Evolutionary conservation across 2,329 filamentous ascomycete species (phyloP), one percentile per base, ranked within the genome.

Genomic region (Byssochlamys sp.): DNA sequence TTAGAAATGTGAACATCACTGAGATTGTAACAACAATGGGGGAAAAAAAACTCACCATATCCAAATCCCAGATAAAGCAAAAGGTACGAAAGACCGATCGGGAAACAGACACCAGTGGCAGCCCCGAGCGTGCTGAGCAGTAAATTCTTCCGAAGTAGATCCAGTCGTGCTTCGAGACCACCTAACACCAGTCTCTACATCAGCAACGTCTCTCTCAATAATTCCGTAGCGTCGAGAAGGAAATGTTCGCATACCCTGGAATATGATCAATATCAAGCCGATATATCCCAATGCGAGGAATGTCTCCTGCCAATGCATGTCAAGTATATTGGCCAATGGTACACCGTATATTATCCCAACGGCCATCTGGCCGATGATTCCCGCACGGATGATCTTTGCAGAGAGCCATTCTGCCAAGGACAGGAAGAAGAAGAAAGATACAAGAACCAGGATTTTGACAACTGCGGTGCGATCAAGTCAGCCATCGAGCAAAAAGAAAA

Each of bases 211-310:
- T n/a, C 14, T 45, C 35, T 4, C 14, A 45, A 45, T 19, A 19
- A 7, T 4, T 6, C 12, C 14, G 11, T 11, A n/a, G 54, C 28
- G 4, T 29, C 4, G 7, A 29, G 28, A 7, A 4, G 4, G 28
- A 52, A 55, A 12, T 4, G 31, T 52, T n/a, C 14, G 33, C 56
- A 27, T 39, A 69, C 69, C 69, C 61, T 80, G 76, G 57, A 80
- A 80, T 48, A 80, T 79, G 57, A 80, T 78, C 45, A 80, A 63
- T 52, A 80, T 75, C 51, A 80, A 64, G 1, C 78, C 78, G 19
- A 80, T 66, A 62, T 80, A 80, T 24, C 78, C 78, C 25, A 80
- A 60, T 1, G 70, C 71, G 3, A 80, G 65, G 57, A 80, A 79
- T 0, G 76, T 77, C 52, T 76, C 65, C 60, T 79, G 76, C 77